These are phyloP conservation scores for Luffa acutangula DNA, from an alignment of 306 rosid genomes.

Conservation along the genomic window DNA sequence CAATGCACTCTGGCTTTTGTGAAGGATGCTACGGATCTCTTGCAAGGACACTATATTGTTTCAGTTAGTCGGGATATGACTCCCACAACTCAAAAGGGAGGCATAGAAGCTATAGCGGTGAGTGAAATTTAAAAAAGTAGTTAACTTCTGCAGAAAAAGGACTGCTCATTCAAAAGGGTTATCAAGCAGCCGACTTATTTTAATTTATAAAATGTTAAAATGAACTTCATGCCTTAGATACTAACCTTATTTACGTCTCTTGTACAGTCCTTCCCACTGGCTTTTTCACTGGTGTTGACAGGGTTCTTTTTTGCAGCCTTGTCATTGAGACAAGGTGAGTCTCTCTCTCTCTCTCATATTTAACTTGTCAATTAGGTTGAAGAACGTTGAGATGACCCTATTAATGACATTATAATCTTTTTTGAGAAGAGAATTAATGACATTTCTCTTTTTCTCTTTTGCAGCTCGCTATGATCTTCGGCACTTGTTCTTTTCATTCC, in stretches of 20 bases:
- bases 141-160: background rate
- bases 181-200: background rate
- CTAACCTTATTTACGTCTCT: constrained; percentile 9
- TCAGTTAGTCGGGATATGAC: constrained; percentile 63
- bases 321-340: constrained; percentile 84
- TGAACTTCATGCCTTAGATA: background rate
- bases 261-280: constrained; percentile 86
- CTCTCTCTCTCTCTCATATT: background rate
- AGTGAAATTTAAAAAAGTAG: constrained; percentile 24
- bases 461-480: constrained; percentile 69
- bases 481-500: constrained; percentile 67
- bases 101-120: constrained; percentile 92
- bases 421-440: background rate
- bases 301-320: constrained; percentile 75
- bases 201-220: background rate
- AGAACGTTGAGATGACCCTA: background rate
- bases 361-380: background rate
- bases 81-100: constrained; percentile 61
- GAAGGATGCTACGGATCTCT: constrained; percentile 96
- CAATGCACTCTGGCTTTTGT: constrained; percentile 16
- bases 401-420: background rate
- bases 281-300: constrained; percentile 50
- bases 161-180: background rate
- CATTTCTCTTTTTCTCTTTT: constrained; percentile 9
- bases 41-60: constrained; percentile 95